These are phyloP conservation scores for Ascochyta fabae DNA, from an alignment of 2,329 filamentous ascomycete genomes.

Conservation along the genomic window DNA sequence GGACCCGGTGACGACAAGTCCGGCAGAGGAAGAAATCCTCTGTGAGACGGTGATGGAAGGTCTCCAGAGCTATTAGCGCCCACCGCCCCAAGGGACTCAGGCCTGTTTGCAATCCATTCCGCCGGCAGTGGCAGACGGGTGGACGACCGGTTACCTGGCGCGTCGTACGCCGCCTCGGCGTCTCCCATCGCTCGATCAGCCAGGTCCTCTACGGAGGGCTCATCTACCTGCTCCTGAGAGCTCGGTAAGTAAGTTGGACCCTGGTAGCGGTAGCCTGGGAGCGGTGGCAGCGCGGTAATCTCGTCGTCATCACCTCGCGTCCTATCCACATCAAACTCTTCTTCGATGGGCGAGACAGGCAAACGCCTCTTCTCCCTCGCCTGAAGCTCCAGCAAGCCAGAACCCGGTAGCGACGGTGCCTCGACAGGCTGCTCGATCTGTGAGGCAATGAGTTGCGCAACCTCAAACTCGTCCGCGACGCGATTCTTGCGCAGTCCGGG, in stretches of 20 bases:
- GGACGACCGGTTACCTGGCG: conserved; percentile 1
- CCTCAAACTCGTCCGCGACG: neutral
- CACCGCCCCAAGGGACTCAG: neutral
- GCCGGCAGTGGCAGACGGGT: neutral
- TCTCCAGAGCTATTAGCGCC: neutral
- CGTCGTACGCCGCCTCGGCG: neutral
- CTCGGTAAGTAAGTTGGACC: neutral
- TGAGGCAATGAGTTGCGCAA: neutral
- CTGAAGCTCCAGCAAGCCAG: neutral
- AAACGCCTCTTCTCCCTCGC: neutral
- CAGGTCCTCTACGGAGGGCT: neutral
- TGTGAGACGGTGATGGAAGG: neutral
- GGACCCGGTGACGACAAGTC: neutral
- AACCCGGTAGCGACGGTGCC: neutral
- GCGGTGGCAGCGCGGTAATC: neutral
- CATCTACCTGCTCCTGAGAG: neutral
- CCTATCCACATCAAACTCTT: neutral
- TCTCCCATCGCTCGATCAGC: neutral
- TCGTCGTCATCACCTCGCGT: neutral
- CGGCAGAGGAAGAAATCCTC: neutral
- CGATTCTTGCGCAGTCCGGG: neutral
- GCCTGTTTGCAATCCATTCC: neutral
- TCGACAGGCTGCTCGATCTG: neutral
- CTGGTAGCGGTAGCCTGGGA: neutral
- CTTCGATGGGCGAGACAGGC: neutral